phyloP scores from a whole-genome alignment of 2,329 filamentous ascomycete genomes.

The Venturia carpophila region DNA sequence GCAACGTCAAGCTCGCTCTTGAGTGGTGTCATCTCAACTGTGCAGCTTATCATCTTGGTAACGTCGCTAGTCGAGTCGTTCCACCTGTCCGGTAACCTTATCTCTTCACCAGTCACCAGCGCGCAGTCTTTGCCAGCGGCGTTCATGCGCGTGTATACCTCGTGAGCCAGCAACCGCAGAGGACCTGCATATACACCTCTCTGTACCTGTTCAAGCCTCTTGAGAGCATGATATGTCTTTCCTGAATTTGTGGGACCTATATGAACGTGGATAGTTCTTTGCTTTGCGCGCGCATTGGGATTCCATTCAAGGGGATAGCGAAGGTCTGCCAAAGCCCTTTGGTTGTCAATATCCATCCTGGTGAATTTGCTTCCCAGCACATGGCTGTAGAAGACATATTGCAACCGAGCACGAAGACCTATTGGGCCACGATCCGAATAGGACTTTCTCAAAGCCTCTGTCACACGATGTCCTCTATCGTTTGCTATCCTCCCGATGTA shows the following conservation, averaged over 20 bases:
- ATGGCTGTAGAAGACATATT: conserved; percentile 55
- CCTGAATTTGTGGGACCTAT: conserved; percentile 97
- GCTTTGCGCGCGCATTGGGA: conserved; percentile 69
- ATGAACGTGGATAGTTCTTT: conserved; percentile 81
- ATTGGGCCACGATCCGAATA: conserved; percentile 48
- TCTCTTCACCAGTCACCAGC: conserved; percentile 85
- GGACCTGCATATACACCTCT: conserved; percentile 86
- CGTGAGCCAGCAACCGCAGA: conserved; percentile 78
- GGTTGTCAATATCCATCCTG: conserved; percentile 30
- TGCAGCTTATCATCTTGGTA: conserved; percentile 66
- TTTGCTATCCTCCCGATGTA: not conserved
- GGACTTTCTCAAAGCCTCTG: not conserved
- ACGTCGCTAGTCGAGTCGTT: conserved; percentile 43
- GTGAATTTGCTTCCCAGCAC: conserved; percentile 30
- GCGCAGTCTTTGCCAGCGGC: conserved; percentile 70
- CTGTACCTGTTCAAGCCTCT: conserved; percentile 68
- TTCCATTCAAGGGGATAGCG: conserved; percentile 92
- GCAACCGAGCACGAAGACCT: conserved; percentile 52
- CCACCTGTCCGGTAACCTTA: conserved; percentile 49
- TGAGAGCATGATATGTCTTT: conserved; percentile 90
- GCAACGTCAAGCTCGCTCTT: conserved; percentile 68
- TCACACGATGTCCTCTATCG: not conserved
- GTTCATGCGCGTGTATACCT: conserved; percentile 82
- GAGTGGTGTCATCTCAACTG: conserved; percentile 78
- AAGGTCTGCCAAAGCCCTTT: conserved; percentile 59